Percentiles rank a stretch among this genome's conserved stretches.
These are phyloP conservation scores for Lachnellula suecica DNA, from an alignment of 2,329 filamentous ascomycete species.

Conservation along the genomic window DNA sequence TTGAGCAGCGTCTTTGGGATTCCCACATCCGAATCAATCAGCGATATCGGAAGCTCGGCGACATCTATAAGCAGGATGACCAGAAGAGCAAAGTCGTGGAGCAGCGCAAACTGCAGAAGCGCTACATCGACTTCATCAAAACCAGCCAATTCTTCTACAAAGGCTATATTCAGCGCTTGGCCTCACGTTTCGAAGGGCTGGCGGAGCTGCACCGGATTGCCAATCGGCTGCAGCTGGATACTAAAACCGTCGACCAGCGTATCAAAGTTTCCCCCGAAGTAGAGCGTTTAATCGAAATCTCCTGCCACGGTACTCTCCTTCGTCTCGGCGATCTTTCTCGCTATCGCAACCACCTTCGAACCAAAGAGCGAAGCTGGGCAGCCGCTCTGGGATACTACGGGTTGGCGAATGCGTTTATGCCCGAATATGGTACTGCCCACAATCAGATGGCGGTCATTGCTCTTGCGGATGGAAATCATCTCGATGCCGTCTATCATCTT, in stretches of 20 bases:
- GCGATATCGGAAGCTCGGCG: constrained; percentile 71
- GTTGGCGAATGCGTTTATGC: constrained; percentile 76
- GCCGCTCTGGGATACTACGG: constrained; percentile 81
- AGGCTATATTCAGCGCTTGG: constrained; percentile 77
- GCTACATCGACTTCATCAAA: constrained; percentile 83
- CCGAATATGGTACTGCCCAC: constrained; percentile 76
- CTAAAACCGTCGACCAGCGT: constrained; percentile 25
- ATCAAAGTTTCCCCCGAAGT: constrained; percentile 23
- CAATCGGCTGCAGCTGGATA: constrained; percentile 27
- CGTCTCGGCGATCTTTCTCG: constrained; percentile 87
- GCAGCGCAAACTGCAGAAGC: constrained; percentile 76
- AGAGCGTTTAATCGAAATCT: constrained; percentile 56
- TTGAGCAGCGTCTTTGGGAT: constrained; percentile 75
- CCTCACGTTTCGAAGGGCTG: constrained; percentile 50
- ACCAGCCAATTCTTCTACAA: constrained; percentile 87
- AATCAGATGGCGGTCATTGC: constrained; percentile 91
- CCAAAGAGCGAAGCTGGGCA: constrained; percentile 71
- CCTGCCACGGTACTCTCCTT: constrained; percentile 81
- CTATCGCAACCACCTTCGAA: constrained; percentile 75
- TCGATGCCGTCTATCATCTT: constrained; percentile 85
- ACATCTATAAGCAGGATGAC: constrained; percentile 48
- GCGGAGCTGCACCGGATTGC: constrained; percentile 31
- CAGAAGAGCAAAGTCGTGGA: constrained; percentile 52
- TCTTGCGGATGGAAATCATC: constrained; percentile 73
- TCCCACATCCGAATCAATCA: constrained; percentile 75